These are phyloP conservation scores for Mycena capillaripes DNA, from an alignment of 768 basidiomycete genomes.

Conservation along the genomic window DNA sequence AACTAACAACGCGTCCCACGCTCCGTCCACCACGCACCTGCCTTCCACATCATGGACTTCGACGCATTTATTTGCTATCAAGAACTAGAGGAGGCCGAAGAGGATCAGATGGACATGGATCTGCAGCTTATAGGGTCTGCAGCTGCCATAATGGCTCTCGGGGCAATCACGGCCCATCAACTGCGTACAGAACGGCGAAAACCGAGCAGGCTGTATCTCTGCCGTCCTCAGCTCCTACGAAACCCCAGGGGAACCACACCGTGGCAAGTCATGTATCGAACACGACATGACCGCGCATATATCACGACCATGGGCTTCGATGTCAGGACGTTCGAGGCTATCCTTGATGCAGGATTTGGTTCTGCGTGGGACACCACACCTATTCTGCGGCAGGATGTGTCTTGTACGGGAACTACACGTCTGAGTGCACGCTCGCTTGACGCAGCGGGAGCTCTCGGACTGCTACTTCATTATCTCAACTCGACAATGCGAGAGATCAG, in stretches of 20 bases:
- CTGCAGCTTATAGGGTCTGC: neutral
- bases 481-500: no score
- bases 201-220: slow-evolving; percentile 20
- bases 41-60: neutral
- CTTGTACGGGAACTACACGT: neutral
- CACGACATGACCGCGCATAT: slow-evolving; percentile 37
- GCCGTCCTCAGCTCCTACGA: slow-evolving; percentile 39
- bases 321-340: no score
- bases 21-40: no score
- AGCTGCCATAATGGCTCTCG: neutral
- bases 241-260: slow-evolving; percentile 40
- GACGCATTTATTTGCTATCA: slow-evolving; percentile 8
- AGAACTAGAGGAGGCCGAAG: neutral
- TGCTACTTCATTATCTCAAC: no score
- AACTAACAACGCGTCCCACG: no score
- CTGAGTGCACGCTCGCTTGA: neutral
- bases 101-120: neutral
- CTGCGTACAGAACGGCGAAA: neutral
- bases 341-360: slow-evolving; percentile 44
- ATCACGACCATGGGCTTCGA: no score
- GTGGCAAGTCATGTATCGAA: slow-evolving; percentile 43
- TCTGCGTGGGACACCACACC: neutral
- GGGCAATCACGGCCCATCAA: neutral
- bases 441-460: no score
- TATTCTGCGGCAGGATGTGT: neutral